phyloP scores from a whole-genome alignment of 2,329 filamentous ascomycete genomes.

The Plenodomus lindquistii region DNA sequence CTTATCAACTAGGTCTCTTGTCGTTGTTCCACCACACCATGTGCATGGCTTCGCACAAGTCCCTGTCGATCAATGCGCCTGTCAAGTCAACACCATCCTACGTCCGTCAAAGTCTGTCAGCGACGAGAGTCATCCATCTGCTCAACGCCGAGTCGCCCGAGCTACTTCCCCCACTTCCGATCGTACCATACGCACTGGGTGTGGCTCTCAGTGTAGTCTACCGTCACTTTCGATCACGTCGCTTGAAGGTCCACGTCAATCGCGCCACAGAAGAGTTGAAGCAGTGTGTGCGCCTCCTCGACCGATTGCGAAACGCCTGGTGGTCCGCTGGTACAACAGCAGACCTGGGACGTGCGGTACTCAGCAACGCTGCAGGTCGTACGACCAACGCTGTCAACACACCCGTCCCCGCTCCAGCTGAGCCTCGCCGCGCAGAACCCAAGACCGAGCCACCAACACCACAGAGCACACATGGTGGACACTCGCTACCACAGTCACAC shows the following conservation, averaged over 20 bases:
- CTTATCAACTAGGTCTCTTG: conserved; percentile 48
- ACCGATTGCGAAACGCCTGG: conserved; percentile 50
- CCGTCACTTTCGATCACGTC: conserved; percentile 58
- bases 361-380: conserved; percentile 44
- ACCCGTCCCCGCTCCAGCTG: conserved; percentile 27
- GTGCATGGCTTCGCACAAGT: conserved; percentile 60
- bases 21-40: conserved; percentile 62
- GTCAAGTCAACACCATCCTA: conserved; percentile 56
- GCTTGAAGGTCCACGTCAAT: conserved; percentile 52
- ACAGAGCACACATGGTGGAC: conserved; percentile 18
- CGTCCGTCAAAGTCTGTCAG: conserved; percentile 58
- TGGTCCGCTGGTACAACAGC: conserved; percentile 53
- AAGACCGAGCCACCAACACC: conserved; percentile 26
- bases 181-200: conserved; percentile 60
- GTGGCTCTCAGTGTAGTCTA: conserved; percentile 61
- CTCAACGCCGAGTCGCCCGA: conserved; percentile 52
- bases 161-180: conserved; percentile 56
- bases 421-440: conserved; percentile 20
- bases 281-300: conserved; percentile 50
- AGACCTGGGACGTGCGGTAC: conserved; percentile 44
- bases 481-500: conserved; percentile 11
- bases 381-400: conserved; percentile 42
- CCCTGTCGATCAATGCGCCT: conserved; percentile 48
- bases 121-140: conserved; percentile 59
- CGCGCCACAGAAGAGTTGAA: conserved; percentile 52